Conservation (phyloP, 169 alveolate species). For the Perkinsus chesapeaki region DNA sequence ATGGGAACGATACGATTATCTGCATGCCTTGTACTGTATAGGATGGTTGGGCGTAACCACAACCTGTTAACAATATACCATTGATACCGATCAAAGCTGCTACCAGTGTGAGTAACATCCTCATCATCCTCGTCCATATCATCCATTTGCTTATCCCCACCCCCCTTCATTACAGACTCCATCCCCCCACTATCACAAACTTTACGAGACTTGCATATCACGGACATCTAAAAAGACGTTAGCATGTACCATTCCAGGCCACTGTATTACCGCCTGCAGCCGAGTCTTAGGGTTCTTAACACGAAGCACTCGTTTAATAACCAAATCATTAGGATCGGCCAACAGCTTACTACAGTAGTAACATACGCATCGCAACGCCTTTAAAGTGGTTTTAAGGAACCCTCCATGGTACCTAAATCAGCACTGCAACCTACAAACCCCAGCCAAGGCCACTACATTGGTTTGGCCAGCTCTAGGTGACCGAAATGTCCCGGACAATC, state of each 20-base stretch:
- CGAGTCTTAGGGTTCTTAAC: slow-evolving; percentile 58
- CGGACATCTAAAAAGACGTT: background rate
- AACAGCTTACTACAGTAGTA: slow-evolving; percentile 84
- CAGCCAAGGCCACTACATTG: slow-evolving; percentile 63
- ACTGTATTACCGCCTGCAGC: slow-evolving; percentile 18
- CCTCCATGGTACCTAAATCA: slow-evolving; percentile 65
- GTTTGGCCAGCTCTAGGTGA: slow-evolving; percentile 87
- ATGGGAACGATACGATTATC: slow-evolving; percentile 29
- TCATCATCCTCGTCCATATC: slow-evolving; percentile 23
- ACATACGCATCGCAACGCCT: slow-evolving; percentile 92
- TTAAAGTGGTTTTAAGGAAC: slow-evolving; percentile 76
- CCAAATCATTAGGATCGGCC: slow-evolving; percentile 68
- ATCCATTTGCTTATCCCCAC: slow-evolving; percentile 46
- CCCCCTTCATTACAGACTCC: slow-evolving; percentile 52
- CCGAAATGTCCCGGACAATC: slow-evolving; percentile 99
- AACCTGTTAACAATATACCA: slow-evolving; percentile 20
- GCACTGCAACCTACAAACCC: background rate
- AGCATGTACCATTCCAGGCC: background rate
- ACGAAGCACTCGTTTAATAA: slow-evolving; percentile 46
- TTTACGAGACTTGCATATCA: slow-evolving; percentile 25
- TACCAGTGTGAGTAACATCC: background rate
- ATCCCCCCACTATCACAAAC: slow-evolving; percentile 35
- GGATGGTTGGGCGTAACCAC: slow-evolving; percentile 51
- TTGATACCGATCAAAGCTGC: background rate
- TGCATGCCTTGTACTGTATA: slow-evolving; percentile 37